phyloP scores from a whole-genome alignment of 1,284 basidiomycete genomes.

The Rhodotorula sp. region DNA sequence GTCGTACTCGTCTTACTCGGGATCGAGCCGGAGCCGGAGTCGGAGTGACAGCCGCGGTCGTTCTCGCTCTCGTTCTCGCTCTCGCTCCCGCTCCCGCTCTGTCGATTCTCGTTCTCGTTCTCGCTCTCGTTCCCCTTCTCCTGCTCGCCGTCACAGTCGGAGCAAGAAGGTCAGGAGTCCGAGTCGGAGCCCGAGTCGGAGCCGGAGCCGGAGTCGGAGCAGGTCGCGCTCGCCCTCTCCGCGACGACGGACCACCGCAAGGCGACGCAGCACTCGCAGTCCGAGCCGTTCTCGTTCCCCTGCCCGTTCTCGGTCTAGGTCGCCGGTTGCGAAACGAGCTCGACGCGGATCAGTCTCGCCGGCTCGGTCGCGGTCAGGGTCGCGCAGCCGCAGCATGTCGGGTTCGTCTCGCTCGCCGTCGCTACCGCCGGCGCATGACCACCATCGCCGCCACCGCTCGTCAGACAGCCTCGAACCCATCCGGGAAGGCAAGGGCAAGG shows the following conservation, averaged over 20 bases:
- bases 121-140: neutral
- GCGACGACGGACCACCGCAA: too few species aligned
- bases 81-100: neutral
- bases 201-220: neutral
- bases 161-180: neutral
- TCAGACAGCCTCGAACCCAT: too few species aligned
- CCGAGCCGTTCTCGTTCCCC: neutral
- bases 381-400: neutral
- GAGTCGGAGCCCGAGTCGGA: neutral
- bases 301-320: neutral
- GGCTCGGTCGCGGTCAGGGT: slow-evolving; percentile 3
- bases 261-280: too few species aligned
- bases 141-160: neutral
- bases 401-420: too few species aligned
- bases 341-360: neutral
- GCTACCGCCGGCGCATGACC: too few species aligned
- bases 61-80: neutral
- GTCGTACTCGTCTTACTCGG: neutral
- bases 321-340: neutral
- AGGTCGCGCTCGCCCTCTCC: neutral
- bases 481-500: neutral
- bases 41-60: slow-evolving; percentile 1
- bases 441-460: too few species aligned
- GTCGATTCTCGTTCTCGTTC: neutral
- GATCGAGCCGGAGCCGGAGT: slow-evolving; percentile 16